A percentile compares a stretch with the other conserved stretches of the same genome.
Conservation (phyloP, 208 protist species). For the Crithidia bombi region DNA sequence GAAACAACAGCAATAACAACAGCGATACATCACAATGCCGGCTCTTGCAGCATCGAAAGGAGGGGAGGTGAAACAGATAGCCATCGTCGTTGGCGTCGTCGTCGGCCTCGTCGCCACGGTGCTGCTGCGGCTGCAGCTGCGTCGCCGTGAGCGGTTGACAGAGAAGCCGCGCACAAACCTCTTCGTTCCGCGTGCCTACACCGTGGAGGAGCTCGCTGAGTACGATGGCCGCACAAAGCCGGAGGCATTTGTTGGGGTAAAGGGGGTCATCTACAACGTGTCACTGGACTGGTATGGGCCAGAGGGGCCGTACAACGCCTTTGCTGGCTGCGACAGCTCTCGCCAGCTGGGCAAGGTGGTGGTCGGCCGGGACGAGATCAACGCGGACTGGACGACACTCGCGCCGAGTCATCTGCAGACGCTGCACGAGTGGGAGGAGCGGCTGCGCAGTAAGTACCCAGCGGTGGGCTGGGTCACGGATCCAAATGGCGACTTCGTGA, state of each 20-base stretch:
- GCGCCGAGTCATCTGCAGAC: slow-evolving; percentile 55
- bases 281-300: slow-evolving; percentile 80
- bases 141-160: slow-evolving; percentile 43
- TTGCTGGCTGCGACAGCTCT: slow-evolving; percentile 85
- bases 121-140: slow-evolving; percentile 33
- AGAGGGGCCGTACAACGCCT: slow-evolving; percentile 81
- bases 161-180: slow-evolving; percentile 46
- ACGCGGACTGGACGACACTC: slow-evolving; percentile 87
- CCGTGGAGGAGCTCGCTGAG: slow-evolving; percentile 73
- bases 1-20: too few relatives aligned
- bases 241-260: slow-evolving; percentile 76
- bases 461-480: slow-evolving; percentile 80
- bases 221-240: slow-evolving; percentile 76
- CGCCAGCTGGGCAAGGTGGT: slow-evolving; percentile 86
- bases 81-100: slow-evolving; percentile 32
- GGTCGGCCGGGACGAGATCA: slow-evolving; percentile 78
- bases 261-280: slow-evolving; percentile 88
- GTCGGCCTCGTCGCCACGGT: slow-evolving; percentile 29
- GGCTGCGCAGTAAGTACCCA: slow-evolving; percentile 81
- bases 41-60: neutral
- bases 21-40: slow-evolving; percentile 21
- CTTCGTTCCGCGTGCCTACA: slow-evolving; percentile 82
- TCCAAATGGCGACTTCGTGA: slow-evolving; percentile 56
- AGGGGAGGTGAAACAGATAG: slow-evolving; percentile 5
- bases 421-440: slow-evolving; percentile 90